Percentiles rank a stretch among this genome's conserved stretches.
Conservation (phyloP, 1,139 yeast species). For the Kodamaea fungicola region DNA sequence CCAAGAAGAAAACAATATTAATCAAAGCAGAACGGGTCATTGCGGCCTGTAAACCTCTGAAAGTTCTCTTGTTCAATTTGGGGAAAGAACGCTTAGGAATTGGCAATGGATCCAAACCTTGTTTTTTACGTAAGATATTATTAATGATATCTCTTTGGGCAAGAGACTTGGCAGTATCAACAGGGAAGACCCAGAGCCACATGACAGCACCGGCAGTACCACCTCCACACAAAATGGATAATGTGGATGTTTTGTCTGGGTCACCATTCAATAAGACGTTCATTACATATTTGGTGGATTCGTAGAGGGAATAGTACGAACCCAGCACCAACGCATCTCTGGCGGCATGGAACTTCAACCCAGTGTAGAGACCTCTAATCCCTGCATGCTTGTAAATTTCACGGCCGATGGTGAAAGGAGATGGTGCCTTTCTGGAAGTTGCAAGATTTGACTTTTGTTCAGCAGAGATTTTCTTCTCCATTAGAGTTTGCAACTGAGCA, state of each 20-base stretch:
- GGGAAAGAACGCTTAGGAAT: constrained; percentile 27
- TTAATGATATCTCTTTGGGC: constrained; percentile 72
- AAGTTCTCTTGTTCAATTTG: constrained; percentile 48
- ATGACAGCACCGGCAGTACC: constrained; percentile 73
- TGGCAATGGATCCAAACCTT: constrained; percentile 40
- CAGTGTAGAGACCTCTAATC: constrained; percentile 62
- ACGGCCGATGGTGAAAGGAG: constrained; percentile 39
- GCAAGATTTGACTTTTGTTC: neutral
- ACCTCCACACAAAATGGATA: constrained; percentile 58
- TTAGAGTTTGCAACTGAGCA: constrained; percentile 63
- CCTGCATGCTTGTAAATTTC: constrained; percentile 61
- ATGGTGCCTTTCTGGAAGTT: constrained; percentile 5
- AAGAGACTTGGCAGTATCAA: constrained; percentile 75
- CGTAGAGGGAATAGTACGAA: constrained; percentile 71
- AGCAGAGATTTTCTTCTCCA: constrained; percentile 11
- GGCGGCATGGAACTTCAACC: constrained; percentile 60
- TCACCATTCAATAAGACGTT: constrained; percentile 31
- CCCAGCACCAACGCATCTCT: constrained; percentile 75
- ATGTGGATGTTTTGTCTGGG: constrained; percentile 27
- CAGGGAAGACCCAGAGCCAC: constrained; percentile 73
- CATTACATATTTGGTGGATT: constrained; percentile 56
- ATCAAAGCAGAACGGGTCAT: constrained; percentile 66
- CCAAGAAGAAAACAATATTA: constrained; percentile 73
- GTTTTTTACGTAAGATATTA: constrained; percentile 52
- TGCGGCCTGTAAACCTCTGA: constrained; percentile 76